These are phyloP conservation scores for Lepraria neglecta DNA, from an alignment of 495 filamentous ascomycete species.

Conservation along the genomic window DNA sequence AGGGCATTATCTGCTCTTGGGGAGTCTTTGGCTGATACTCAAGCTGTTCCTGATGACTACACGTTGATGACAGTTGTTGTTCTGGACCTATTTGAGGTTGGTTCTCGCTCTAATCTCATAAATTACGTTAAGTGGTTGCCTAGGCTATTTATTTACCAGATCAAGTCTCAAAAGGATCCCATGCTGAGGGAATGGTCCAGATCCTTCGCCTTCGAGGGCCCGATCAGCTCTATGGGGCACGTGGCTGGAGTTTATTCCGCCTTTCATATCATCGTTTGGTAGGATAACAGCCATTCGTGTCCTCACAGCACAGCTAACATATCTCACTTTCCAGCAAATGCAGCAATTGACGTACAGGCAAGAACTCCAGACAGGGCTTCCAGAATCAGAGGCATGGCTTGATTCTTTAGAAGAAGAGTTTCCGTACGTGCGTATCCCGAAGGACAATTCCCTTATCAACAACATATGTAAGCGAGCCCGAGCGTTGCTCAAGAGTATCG, in stretches of 20 bases:
- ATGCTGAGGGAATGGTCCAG: slow-evolving; percentile 3
- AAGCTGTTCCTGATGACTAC: neutral
- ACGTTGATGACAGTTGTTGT: neutral
- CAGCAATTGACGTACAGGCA: neutral
- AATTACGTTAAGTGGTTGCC: neutral
- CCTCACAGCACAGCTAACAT: neutral
- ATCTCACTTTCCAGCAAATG: neutral
- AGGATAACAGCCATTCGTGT: neutral
- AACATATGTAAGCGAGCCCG: neutral
- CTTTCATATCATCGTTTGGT: neutral
- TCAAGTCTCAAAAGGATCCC: neutral
- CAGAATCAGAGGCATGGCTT: neutral
- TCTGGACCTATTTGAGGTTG: slow-evolving; percentile 1
- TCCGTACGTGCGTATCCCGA: neutral
- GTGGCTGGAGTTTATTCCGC: neutral
- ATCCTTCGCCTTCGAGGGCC: slow-evolving; percentile 2
- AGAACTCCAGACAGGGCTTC: neutral
- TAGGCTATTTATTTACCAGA: slow-evolving; percentile 3
- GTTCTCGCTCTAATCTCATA: neutral
- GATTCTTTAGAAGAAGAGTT: neutral
- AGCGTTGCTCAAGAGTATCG: neutral
- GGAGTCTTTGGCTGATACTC: neutral
- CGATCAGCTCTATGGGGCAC: neutral
- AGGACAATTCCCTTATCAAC: neutral
- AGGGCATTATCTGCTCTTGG: neutral